Evolutionary conservation across 2,329 filamentous ascomycete genomes (phyloP).

Genomic region (Sporothrix schenckii): DNA sequence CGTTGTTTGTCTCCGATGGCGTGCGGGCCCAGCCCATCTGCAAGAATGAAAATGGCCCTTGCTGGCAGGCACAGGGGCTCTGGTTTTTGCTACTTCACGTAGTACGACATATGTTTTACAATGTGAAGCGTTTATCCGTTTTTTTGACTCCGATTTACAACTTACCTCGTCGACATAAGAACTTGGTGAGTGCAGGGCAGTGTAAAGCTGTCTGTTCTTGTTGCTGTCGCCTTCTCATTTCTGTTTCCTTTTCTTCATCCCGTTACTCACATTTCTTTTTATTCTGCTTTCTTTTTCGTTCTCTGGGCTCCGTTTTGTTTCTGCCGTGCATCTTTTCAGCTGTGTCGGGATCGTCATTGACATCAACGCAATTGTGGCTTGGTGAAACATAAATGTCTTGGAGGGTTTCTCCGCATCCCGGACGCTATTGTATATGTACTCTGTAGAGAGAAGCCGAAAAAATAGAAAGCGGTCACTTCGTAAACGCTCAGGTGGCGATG

Average conservation of each 20-base stretch:
- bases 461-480: neutral
- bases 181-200: neutral
- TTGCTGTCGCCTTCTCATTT: neutral
- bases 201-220: neutral
- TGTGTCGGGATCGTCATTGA: conserved; percentile 22
- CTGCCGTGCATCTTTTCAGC: conserved; percentile 6
- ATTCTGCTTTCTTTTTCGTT: neutral
- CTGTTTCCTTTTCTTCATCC: neutral
- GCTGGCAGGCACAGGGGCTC: neutral
- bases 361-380: conserved; percentile 15
- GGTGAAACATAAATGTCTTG: conserved; percentile 20
- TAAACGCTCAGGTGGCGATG: too few species aligned
- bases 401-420: neutral
- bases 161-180: neutral
- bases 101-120: too few species aligned
- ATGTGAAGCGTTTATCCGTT: neutral
- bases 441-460: neutral
- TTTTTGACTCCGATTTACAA: neutral
- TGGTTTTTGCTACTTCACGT: neutral
- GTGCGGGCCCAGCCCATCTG: neutral
- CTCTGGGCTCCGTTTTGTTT: neutral
- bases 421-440: neutral
- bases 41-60: neutral
- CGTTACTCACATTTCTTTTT: neutral
- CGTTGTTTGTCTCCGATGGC: neutral